Conservation (phyloP, 202 grass and related monocot genomes). For the Digitaria exilis region DNA sequence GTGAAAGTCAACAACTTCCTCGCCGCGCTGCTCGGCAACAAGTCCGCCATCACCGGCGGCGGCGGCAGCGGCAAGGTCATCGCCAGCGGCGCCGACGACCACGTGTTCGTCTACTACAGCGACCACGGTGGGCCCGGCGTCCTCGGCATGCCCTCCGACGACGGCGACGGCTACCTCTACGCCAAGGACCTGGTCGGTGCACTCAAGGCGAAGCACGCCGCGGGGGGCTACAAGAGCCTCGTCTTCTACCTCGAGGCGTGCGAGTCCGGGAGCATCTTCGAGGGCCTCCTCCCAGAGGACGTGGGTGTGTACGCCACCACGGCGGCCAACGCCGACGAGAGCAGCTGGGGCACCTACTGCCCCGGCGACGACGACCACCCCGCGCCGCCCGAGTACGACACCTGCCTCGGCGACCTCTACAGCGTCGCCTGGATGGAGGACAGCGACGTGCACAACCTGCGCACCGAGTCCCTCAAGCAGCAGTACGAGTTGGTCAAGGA, state of each 20-base stretch:
- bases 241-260: slow-evolving; percentile 97
- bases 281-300: slow-evolving; percentile 71
- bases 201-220: slow-evolving; percentile 70
- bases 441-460: slow-evolving; percentile 63
- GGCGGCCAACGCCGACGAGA: slow-evolving; percentile 87
- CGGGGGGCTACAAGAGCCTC: slow-evolving; percentile 76
- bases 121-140: slow-evolving; percentile 91
- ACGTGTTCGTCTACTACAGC: slow-evolving; percentile 90
- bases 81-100: slow-evolving; percentile 75
- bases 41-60: slow-evolving; percentile 55
- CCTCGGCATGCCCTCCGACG: slow-evolving; percentile 87
- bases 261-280: slow-evolving; percentile 93
- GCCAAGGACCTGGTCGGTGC: slow-evolving; percentile 70
- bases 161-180: slow-evolving; percentile 80
- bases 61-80: slow-evolving; percentile 85
- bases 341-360: slow-evolving; percentile 95
- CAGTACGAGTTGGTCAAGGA: slow-evolving; percentile 67
- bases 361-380: slow-evolving; percentile 59
- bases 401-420: slow-evolving; percentile 94
- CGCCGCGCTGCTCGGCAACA: slow-evolving; percentile 77
- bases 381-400: slow-evolving; percentile 73
- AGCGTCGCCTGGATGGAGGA: slow-evolving; percentile 99
- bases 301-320: slow-evolving; percentile 84
- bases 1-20: slow-evolving; percentile 78
- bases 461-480: slow-evolving; percentile 55